A percentile compares a stretch with the other conserved stretches of the same genome.
These are phyloP conservation scores for Zea luxurians DNA, from an alignment of 176 grass and related monocot genomes.

Conservation along the genomic window DNA sequence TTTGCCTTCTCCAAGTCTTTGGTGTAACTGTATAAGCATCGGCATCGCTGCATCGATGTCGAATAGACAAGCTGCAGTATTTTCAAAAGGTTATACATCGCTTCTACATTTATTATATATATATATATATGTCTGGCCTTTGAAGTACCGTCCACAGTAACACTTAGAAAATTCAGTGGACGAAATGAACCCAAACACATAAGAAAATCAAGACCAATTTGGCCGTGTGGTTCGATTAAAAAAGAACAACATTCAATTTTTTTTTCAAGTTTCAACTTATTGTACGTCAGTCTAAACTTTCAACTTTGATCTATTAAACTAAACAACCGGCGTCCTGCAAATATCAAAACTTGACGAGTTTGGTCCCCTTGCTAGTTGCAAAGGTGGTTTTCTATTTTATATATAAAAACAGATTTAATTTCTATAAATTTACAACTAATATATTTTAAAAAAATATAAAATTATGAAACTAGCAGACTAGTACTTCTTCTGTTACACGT, in stretches of 20 bases:
- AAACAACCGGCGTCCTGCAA: not conserved
- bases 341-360: not conserved
- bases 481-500: too few species aligned
- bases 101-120: conserved; percentile 6
- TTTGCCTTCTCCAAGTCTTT: not conserved
- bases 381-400: too few species aligned
- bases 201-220: not conserved
- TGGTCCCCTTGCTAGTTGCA: not conserved
- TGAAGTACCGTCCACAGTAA: not conserved
- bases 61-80: not conserved
- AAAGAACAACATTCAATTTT: not conserved
- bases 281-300: not conserved
- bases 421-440: not conserved
- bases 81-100: conserved; percentile 13
- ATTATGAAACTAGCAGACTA: too few species aligned
- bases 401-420: not conserved
- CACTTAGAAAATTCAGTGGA: not conserved
- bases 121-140: conserved; percentile 26
- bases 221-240: not conserved
- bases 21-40: not conserved
- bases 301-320: not conserved
- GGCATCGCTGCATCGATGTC: not conserved
- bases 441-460: too few species aligned
- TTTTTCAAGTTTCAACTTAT: not conserved
- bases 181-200: not conserved